Evolutionary conservation across 345 rosid genomes (phyloP).

Genomic region (Alliaria petiolata): DNA sequence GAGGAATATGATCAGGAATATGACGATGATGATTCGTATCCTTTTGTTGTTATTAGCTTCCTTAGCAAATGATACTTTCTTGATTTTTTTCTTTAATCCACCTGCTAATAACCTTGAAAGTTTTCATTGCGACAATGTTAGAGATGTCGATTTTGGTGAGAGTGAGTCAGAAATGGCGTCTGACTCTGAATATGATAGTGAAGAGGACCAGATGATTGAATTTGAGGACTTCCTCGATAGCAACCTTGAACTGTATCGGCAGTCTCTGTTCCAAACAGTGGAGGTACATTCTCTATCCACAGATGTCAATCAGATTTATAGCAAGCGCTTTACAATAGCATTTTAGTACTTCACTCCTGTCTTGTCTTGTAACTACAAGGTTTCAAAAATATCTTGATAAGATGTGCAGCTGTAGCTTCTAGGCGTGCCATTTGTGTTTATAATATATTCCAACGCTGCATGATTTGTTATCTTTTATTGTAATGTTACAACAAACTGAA

Average conservation of each 20-base stretch:
- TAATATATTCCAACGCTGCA: neutral
- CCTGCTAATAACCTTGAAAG: conserved; percentile 1
- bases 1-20: conserved; percentile 46
- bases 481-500: neutral
- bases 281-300: conserved; percentile 51
- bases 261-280: conserved; percentile 54
- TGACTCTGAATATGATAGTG: conserved; percentile 54
- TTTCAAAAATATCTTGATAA: neutral
- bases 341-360: neutral
- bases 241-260: conserved; percentile 31
- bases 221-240: conserved; percentile 41
- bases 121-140: conserved; percentile 43
- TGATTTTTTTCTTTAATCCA: neutral
- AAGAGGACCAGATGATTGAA: conserved; percentile 46
- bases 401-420: neutral
- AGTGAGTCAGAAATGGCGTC: conserved; percentile 50
- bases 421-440: neutral
- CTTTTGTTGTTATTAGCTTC: conserved; percentile 26
- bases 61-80: neutral
- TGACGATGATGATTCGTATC: conserved; percentile 78
- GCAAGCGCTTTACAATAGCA: neutral
- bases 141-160: conserved; percentile 58
- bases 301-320: neutral
- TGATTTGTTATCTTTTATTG: neutral
- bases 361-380: neutral